Evolutionary conservation across 2,329 filamentous ascomycete species (phyloP), one percentile per base, ranked within the genome.

Genomic region (Clonostachys chloroleuca): DNA sequence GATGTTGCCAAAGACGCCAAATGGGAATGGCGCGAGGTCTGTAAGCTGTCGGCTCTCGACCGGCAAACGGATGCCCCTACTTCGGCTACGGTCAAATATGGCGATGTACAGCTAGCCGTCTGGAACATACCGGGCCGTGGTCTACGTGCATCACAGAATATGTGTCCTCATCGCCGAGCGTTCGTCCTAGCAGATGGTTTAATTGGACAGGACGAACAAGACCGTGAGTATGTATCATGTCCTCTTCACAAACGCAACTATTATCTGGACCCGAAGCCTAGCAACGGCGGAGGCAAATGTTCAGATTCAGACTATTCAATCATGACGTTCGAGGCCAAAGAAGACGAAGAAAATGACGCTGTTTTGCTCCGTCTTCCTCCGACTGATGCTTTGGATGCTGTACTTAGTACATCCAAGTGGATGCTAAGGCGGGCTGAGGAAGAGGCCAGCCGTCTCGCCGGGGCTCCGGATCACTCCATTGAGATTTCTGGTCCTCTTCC

Each of bases 91-190:
- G 74, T 96, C 66, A 94, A 95, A 73, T 81, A 89, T 40, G 89
- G 91, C 40, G 90, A 95, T 64, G 95, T 90, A 0, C 91, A 96
- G 65, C 78, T 96, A 3, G 90, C 91, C 9, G 73, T 96, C 46
- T 96, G 92, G 81, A 87, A 90, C 57, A 79, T 95, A 51, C 80
- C 81, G 46, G 90, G 89, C 18, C 80, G 79, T 47, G 36, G 36
- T 12, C 95, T 85, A 74, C 92, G 92, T 65, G 87, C 88, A 49
- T 87, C 87, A 13, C 91, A 96, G 69, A 89, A 96, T 62, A 96
- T 96, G 91, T 96, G 91, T 63, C 91, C 91, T 9, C 90, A 95
- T 71, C 94, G 92, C 68, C 85, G 90, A 12, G 85, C 90, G 1
- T 96, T 96, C 59, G 86, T 92, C n/a, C 80, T 96, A 30, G 87